Evolutionary conservation across 1,284 basidiomycete species (phyloP).

Genomic region (Tilletiopsis washingtonensis): DNA sequence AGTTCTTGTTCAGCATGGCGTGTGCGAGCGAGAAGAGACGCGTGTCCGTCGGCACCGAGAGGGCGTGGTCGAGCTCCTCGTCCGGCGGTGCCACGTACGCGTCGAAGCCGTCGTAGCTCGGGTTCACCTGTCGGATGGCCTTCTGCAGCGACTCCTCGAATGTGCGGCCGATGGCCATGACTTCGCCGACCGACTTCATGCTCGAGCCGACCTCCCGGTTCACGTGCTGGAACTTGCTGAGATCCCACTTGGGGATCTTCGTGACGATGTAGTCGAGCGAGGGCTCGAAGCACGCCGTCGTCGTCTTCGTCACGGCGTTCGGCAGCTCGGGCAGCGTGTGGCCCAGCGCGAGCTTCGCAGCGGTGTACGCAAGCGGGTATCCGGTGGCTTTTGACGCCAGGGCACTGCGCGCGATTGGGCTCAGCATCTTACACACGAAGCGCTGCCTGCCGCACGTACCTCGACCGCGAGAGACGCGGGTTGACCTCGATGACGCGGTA

Average conservation of each 20-base stretch:
- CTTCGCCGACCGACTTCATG: slow-evolving; percentile 99
- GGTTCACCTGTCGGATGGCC: slow-evolving; percentile 94
- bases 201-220: slow-evolving; percentile 90
- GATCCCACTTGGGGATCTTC: slow-evolving; percentile 98
- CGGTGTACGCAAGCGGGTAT: slow-evolving; percentile 97
- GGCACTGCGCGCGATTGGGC: slow-evolving; percentile 54
- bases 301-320: slow-evolving; percentile 98
- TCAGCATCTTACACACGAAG: too few species aligned
- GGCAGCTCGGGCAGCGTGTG: slow-evolving; percentile 95
- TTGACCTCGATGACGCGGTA: slow-evolving; percentile 79
- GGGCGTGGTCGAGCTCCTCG: slow-evolving; percentile 72
- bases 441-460: too few species aligned
- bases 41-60: slow-evolving; percentile 72
- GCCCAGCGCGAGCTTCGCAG: slow-evolving; percentile 97
- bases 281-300: slow-evolving; percentile 99
- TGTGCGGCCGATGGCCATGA: slow-evolving; percentile 98
- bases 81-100: slow-evolving; percentile 70
- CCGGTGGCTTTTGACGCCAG: slow-evolving; percentile 98
- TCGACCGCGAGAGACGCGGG: slow-evolving; percentile 39
- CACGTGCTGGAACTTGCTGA: slow-evolving; percentile 95
- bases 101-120: slow-evolving; percentile 62
- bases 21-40: slow-evolving; percentile 94
- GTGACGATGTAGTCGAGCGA: slow-evolving; percentile 98
- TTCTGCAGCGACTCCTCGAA: slow-evolving; percentile 99
- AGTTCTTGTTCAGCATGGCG: slow-evolving; percentile 89